Evolutionary conservation across 2,329 filamentous ascomycete genomes (phyloP), one percentile per base, ranked within the genome.

Genomic region (Cyphellophora europaea): DNA sequence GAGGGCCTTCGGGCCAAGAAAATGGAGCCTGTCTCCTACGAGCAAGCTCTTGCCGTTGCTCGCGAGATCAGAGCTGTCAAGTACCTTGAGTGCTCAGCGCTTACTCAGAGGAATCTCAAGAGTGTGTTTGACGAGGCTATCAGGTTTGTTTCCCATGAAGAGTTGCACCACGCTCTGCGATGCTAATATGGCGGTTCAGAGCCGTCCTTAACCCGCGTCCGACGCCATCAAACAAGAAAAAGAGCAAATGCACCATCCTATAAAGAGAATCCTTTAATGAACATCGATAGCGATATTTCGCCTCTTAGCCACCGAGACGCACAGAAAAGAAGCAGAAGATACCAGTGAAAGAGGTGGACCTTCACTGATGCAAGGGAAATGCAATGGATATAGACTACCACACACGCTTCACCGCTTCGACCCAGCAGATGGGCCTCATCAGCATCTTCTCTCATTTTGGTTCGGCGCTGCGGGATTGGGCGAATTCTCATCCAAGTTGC

Each of bases 121-220:
- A 93, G 86, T 53, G 91, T 98, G 32, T 98, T 98, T 57, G 91
- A 98, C 56, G 89, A 95, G 65, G 91, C 91, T 19, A 98, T 98
- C 57, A 81, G 91, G 91, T 96, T 67, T 51, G 80, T 65, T 13
- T 12, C 13, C 13, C 18, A 3, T 3, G 6, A 12, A 6, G 33
- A 16, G 37, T 21, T 17, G 13, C 31, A 19, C 21, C 21, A 8
- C 8, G 8, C 8, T 28, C 21, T 17, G 19, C 17, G 13, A 11
- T 29, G 27, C 35, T 37, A 29, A 41, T 27, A n/a, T 27, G 11
- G 5, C 8, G 21, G 25, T 6, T 11, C 37, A 67, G 65, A 38
- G 65, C 65, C 30, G 65, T 68, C 28, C 55, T 68, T 36, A 67
- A 65, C 43, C 65, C 65, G 28, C 61, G 63, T 37, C 64, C 64